Base-by-base conservation (phyloP, 2,329 filamentous ascomycete genomes). In the Madurella fahalii region DNA sequence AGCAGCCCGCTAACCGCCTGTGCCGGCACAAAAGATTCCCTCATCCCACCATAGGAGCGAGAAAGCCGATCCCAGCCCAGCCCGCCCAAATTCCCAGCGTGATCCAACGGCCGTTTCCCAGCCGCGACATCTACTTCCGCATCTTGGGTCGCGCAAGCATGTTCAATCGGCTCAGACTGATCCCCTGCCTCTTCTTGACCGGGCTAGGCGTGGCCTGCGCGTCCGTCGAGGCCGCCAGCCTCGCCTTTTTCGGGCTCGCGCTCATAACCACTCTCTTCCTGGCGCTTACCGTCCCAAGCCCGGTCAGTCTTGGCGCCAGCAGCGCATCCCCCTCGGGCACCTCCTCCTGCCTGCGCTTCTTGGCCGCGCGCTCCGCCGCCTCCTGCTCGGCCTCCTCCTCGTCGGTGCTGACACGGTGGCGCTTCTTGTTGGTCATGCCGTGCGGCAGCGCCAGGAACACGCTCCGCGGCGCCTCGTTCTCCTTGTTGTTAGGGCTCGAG, bases 371-470 rank as follows among this genome's bases (percentile, higher is more conserved):
- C 54, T 77, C 72, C 2, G 67, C 69, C 2, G 71, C 76, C 57
- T 78, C 73, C 44, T 74, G 68, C 48, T 79, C 77, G 0, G 75
- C 75, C 34, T 81, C 77, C 50, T 84, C 81, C 52, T 81, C 80
- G 41, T 83, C 81, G 46, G 76, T 77, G 50, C 71, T 77, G 15
- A 77, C 77, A n/a, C 83, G 77, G 62, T 79, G 77, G 25, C 84
- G 80, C 71, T 85, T 87, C 75, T 87, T 86, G 71, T 82, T 86
- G 8, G 74, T 69, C 70, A 87, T 80, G 16, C 84, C 84, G 61
- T 86, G 84, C 3, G 81, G 75, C 39, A 83, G 76, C 40, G 76
- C 75, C n/a, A 68, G 63, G 48, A 77, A 74, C 20, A 62, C 62
- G 4, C 64, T 37, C 11, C 9, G 34, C 17, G 60, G 77, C 1